Percentiles rank a stretch among this genome's conserved stretches.
Evolutionary conservation across 495 filamentous ascomycete genomes (phyloP).

Genomic region (Penicillium coffeae): DNA sequence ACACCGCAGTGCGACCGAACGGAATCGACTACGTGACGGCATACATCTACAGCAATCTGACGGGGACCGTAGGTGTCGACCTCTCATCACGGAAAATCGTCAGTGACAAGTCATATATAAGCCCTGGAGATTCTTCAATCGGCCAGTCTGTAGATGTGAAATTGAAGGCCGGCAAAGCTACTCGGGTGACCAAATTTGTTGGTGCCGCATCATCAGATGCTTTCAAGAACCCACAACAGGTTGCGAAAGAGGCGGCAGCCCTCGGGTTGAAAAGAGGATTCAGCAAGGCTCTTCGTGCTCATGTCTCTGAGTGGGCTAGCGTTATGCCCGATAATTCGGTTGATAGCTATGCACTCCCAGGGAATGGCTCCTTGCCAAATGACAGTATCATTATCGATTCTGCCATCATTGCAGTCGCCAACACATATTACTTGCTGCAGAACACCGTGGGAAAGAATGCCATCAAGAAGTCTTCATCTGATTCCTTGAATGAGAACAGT

Average conservation of each 20-base stretch:
- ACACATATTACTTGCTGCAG: conserved; percentile 66
- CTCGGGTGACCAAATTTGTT: conserved; percentile 56
- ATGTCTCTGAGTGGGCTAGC: conserved; percentile 52
- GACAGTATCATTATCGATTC: conserved; percentile 56
- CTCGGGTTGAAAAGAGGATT: conserved; percentile 45
- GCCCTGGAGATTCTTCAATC: conserved; percentile 56
- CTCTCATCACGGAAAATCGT: conserved; percentile 41
- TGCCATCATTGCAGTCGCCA: conserved; percentile 62
- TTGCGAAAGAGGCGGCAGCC: conserved; percentile 46
- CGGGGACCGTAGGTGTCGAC: conserved; percentile 44
- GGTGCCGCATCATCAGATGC: conserved; percentile 61
- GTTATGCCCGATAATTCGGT: conserved; percentile 56
- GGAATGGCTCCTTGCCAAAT: conserved; percentile 55
- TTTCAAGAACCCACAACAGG: conserved; percentile 48
- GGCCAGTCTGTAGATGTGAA: conserved; percentile 51
- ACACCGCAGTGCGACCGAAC: conserved; percentile 53
- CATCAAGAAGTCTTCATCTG: conserved; percentile 29
- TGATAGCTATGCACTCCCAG: conserved; percentile 53
- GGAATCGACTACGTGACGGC: conserved; percentile 55
- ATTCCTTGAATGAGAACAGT: conserved; percentile 52
- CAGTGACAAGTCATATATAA: conserved; percentile 43
- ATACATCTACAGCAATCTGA: conserved; percentile 52
- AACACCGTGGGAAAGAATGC: conserved; percentile 58
- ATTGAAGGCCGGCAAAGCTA: conserved; percentile 45
- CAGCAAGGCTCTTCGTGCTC: conserved; percentile 40